phyloP scores from a whole-genome alignment of 768 basidiomycete genomes.

The Pluteus cervinus region DNA sequence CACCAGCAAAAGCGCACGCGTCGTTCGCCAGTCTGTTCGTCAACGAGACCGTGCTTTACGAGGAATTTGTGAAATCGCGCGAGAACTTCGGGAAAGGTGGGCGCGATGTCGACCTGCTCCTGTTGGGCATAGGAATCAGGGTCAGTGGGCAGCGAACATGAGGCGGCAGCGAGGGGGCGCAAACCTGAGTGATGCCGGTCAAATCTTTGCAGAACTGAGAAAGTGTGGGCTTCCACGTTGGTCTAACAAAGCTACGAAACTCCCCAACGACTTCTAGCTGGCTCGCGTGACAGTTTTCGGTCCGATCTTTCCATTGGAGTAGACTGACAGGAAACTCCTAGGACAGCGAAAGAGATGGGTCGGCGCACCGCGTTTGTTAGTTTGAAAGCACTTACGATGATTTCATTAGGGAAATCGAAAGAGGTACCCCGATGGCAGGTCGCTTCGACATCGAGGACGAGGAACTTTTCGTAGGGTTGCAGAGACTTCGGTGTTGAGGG shows the following conservation, averaged over 20 bases:
- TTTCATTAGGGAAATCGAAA: conserved; percentile 90
- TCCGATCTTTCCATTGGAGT: conserved; percentile 71
- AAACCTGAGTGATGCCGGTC: conserved; percentile 90
- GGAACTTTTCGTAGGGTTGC: conserved; percentile 67
- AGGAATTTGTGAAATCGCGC: conserved; percentile 62
- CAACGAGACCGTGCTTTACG: conserved; percentile 62
- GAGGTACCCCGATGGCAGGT: conserved; percentile 66
- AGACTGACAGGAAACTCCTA: conserved; percentile 95
- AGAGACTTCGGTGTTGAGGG: conserved; percentile 15
- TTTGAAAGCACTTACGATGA: conserved; percentile 63
- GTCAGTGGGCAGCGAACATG: neutral
- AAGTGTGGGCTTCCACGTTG: conserved; percentile 79
- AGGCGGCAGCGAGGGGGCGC: too few species aligned
- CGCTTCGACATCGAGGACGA: conserved; percentile 88
- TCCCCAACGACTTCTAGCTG: conserved; percentile 68
- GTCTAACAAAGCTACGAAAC: conserved; percentile 84
- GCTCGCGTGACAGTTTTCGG: conserved; percentile 41
- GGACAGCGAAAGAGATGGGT: conserved; percentile 5
- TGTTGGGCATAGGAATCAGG: conserved; percentile 20
- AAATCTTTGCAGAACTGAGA: conserved; percentile 80
- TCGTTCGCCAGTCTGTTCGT: conserved; percentile 46
- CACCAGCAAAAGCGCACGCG: conserved; percentile 74
- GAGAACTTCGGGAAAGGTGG: conserved; percentile 68
- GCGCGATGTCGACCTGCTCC: conserved; percentile 77
- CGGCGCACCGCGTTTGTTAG: neutral